A percentile compares a stretch with the other conserved stretches of the same genome.
Evolutionary conservation across 257 asterid genomes (phyloP).

Genomic region (Vinca minor): DNA sequence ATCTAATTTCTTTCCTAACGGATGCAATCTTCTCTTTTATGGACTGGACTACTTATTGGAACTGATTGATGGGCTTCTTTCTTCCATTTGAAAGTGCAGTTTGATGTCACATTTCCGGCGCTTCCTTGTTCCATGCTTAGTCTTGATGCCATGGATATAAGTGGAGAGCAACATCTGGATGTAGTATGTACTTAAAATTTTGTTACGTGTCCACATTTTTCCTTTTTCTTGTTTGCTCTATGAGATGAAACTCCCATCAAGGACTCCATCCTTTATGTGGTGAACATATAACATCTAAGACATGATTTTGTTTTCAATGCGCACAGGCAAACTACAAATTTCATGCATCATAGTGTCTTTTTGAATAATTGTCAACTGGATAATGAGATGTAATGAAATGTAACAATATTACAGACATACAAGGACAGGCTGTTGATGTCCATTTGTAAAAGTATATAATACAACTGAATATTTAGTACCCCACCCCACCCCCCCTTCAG

Average conservation of each 20-base stretch:
- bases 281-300: not conserved
- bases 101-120: slow-evolving; percentile 96
- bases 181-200: slow-evolving; percentile 52
- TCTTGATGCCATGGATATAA: slow-evolving; percentile 95
- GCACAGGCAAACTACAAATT: not conserved
- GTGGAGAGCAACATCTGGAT: slow-evolving; percentile 98
- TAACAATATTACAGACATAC: not conserved
- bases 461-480: not conserved
- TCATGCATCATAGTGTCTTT: not conserved
- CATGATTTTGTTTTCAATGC: not conserved
- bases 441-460: not conserved
- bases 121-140: slow-evolving; percentile 90
- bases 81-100: slow-evolving; percentile 57
- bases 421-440: not conserved
- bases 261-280: not conserved
- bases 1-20: not conserved
- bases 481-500: not conserved
- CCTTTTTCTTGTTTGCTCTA: not conserved
- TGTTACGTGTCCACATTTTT: slow-evolving; percentile 1
- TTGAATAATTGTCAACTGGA: not conserved
- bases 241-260: not conserved
- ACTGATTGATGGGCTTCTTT: slow-evolving; percentile 19
- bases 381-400: not conserved
- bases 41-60: slow-evolving; percentile 1
- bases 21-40: not conserved